Percentiles rank a stretch among this genome's conserved stretches.
These are phyloP conservation scores for Castanea mollissima DNA, from an alignment of 306 rosid genomes.

Conservation along the genomic window DNA sequence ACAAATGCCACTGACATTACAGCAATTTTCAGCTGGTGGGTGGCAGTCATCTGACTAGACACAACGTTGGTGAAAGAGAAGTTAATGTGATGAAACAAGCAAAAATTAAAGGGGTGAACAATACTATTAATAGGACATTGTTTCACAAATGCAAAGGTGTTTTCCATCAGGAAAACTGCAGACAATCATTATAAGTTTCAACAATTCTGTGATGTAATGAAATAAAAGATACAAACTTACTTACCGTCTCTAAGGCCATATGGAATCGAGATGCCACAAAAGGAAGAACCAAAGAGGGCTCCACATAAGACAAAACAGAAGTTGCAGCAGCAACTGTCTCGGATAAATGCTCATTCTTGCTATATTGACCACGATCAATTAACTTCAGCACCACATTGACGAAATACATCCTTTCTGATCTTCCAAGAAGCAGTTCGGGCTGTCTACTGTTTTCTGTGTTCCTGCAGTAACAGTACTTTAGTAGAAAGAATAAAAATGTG, in stretches of 20 bases:
- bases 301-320: conserved; percentile 89
- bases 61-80: conserved; percentile 42
- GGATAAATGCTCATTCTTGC: conserved; percentile 96
- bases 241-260: conserved; percentile 99
- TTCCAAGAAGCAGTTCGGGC: conserved; percentile 61
- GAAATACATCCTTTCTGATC: conserved; percentile 74
- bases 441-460: conserved; percentile 36
- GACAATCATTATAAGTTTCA: not conserved
- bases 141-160: conserved; percentile 19
- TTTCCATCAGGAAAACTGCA: conserved; percentile 6
- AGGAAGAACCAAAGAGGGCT: conserved; percentile 89
- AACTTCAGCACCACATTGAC: conserved; percentile 80
- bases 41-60: conserved; percentile 94
- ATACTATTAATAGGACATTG: conserved; percentile 12
- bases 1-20: conserved; percentile 96
- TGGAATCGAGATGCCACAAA: conserved; percentile 97
- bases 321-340: conserved; percentile 96
- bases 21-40: conserved; percentile 98
- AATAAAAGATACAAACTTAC: conserved; percentile 36
- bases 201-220: conserved; percentile 22
- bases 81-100: conserved; percentile 28
- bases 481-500: conserved; percentile 34
- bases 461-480: conserved; percentile 51
- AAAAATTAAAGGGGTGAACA: conserved; percentile 12
- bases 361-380: conserved; percentile 97